phyloP scores from a whole-genome alignment of 2,329 filamentous ascomycete genomes.

The Cladosporium sp. region DNA sequence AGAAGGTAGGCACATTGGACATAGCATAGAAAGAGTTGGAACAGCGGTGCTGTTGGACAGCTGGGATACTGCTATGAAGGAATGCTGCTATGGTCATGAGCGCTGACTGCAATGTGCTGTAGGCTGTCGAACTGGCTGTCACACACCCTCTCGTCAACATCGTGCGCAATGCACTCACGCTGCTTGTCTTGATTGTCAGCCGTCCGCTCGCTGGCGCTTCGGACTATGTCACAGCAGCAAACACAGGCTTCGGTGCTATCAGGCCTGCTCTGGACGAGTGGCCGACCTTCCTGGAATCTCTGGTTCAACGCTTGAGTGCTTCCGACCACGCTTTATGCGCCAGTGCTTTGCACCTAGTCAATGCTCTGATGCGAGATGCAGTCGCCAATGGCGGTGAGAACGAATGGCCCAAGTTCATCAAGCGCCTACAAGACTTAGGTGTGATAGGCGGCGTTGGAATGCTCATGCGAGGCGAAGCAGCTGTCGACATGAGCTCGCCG shows the following conservation, averaged over 20 bases:
- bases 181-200: slow-evolving; percentile 85
- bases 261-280: slow-evolving; percentile 90
- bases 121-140: slow-evolving; percentile 89
- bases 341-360: slow-evolving; percentile 92
- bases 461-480: slow-evolving; percentile 89
- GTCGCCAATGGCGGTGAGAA: slow-evolving; percentile 74
- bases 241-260: slow-evolving; percentile 85
- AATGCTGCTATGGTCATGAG: background rate
- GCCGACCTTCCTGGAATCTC: slow-evolving; percentile 90
- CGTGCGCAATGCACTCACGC: slow-evolving; percentile 92
- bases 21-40: background rate
- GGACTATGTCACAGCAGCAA: slow-evolving; percentile 50
- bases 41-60: background rate
- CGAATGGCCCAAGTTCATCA: slow-evolving; percentile 96
- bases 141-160: slow-evolving; percentile 97
- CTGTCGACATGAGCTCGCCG: slow-evolving; percentile 87
- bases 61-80: background rate
- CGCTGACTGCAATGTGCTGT: slow-evolving; percentile 6
- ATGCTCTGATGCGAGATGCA: slow-evolving; percentile 89
- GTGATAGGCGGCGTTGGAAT: slow-evolving; percentile 87
- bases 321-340: slow-evolving; percentile 95
- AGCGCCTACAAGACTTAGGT: slow-evolving; percentile 86
- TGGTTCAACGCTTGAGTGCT: slow-evolving; percentile 87
- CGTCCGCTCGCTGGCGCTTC: slow-evolving; percentile 61
- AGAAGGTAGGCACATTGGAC: slow-evolving; percentile 53